A percentile compares a stretch with the other conserved stretches of the same genome.
phyloP scores from a whole-genome alignment of 805 yeast species.

The Monosporozyma unispora region DNA sequence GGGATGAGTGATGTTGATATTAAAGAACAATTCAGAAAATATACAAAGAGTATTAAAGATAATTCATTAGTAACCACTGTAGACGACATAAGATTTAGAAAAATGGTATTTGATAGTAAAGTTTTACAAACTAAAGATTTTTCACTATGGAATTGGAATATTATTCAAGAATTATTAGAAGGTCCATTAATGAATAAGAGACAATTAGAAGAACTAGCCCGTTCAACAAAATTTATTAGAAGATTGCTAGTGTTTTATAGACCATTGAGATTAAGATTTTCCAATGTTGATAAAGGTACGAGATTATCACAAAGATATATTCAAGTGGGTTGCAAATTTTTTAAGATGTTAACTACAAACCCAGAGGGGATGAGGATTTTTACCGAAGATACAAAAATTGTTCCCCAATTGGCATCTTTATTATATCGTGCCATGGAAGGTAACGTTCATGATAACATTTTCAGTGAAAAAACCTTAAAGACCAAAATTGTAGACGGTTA shows the following conservation, averaged over 20 bases:
- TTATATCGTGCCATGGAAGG: slow-evolving; percentile 39
- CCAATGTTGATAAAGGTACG: slow-evolving; percentile 39
- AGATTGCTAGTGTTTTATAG: slow-evolving; percentile 77
- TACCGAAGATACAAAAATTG: slow-evolving; percentile 55
- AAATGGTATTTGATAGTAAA: slow-evolving; percentile 55
- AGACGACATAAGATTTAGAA: slow-evolving; percentile 62
- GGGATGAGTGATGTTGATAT: slow-evolving; percentile 27
- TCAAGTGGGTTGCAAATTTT: slow-evolving; percentile 64
- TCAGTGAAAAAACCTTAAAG: slow-evolving; percentile 50
- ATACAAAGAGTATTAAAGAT: slow-evolving; percentile 19
- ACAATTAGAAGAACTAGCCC: slow-evolving; percentile 66
- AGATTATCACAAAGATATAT: slow-evolving; percentile 49
- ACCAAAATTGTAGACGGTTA: slow-evolving; percentile 68
- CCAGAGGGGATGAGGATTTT: slow-evolving; percentile 61
- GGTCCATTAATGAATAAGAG: slow-evolving; percentile 74
- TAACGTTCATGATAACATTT: slow-evolving; percentile 51
- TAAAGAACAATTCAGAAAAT: slow-evolving; percentile 14
- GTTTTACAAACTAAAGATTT: slow-evolving; percentile 73
- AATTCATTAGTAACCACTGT: slow-evolving; percentile 25
- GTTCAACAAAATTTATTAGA: slow-evolving; percentile 78
- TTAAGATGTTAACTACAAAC: slow-evolving; percentile 53
- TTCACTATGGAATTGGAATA: slow-evolving; percentile 81
- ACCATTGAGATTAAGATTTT: slow-evolving; percentile 82
- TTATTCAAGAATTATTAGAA: slow-evolving; percentile 58
- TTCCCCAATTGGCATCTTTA: slow-evolving; percentile 85